Evolutionary conservation across 2,329 filamentous ascomycete species (phyloP).

Genomic region (Fusarium metavorans): DNA sequence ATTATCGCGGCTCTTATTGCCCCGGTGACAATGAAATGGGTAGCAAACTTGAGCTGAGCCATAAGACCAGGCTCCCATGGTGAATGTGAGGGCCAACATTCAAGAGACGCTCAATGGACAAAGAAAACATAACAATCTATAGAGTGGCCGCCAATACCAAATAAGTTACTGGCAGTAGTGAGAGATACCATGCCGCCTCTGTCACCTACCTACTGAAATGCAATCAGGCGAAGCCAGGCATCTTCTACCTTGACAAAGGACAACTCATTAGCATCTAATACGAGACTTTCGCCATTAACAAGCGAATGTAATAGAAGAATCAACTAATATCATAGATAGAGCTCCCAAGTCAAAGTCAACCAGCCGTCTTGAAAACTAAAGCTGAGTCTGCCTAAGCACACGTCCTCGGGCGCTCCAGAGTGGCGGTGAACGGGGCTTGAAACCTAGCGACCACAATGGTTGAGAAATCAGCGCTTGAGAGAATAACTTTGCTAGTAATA

Average conservation of each 20-base stretch:
- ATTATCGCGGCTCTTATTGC: not conserved
- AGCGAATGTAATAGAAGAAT: not conserved
- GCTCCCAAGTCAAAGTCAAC: not conserved
- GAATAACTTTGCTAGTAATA: not conserved
- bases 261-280: not conserved
- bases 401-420: not conserved
- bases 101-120: not conserved
- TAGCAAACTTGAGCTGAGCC: not conserved
- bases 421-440: conserved; percentile 1
- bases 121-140: not conserved
- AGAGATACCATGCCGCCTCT: not conserved
- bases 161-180: not conserved
- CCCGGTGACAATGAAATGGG: not conserved
- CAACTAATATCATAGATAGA: not conserved
- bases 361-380: not conserved
- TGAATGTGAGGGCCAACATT: not conserved
- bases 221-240: not conserved
- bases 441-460: not conserved
- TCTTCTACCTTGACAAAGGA: not conserved
- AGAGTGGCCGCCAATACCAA: not conserved
- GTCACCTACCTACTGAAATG: not conserved
- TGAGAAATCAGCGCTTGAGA: not conserved
- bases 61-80: not conserved
- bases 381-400: not conserved
- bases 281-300: not conserved